Evolutionary conservation across 139 green algal species (phyloP).

Genomic region (Yamagishiella unicocca): DNA sequence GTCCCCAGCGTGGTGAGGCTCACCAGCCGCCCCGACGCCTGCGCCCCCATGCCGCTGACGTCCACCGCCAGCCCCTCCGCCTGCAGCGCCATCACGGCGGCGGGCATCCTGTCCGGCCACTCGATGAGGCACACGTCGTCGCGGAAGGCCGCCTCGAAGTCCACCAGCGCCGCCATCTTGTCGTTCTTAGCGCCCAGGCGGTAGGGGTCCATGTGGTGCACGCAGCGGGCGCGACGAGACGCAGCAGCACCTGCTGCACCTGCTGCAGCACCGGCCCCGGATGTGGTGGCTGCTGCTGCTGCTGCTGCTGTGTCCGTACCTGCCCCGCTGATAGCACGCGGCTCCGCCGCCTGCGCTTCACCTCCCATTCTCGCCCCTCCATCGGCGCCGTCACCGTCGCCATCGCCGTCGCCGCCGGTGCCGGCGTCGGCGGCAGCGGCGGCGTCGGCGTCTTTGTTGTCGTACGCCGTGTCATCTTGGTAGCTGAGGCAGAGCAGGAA

Average conservation of each 20-base stretch:
- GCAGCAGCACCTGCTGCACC: neutral
- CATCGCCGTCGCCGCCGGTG: neutral
- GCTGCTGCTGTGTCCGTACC: neutral
- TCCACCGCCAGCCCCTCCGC: conserved; percentile 47
- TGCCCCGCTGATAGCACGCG: no score
- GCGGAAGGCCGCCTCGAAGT: conserved; percentile 58
- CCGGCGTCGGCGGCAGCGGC: neutral
- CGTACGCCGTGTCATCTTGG: conserved; percentile 50
- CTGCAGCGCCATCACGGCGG: conserved; percentile 41
- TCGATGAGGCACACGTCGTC: conserved; percentile 68
- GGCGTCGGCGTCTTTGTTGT: neutral
- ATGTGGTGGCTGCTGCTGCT: neutral
- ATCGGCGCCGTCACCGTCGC: neutral
- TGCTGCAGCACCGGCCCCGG: neutral
- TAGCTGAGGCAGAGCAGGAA: conserved; percentile 70
- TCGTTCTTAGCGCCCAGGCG: conserved; percentile 58
- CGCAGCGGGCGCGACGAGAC: neutral
- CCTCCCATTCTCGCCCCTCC: no score
- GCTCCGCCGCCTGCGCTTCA: no score
- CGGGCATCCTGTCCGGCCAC: conserved; percentile 70
- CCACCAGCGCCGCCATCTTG: conserved; percentile 69
- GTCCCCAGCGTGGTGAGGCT: conserved; percentile 37
- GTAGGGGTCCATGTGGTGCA: conserved; percentile 75
- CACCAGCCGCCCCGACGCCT: conserved; percentile 54
- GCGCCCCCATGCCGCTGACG: conserved; percentile 58